phyloP scores from a whole-genome alignment of 1,139 yeast species.

The Blastobotrys ciferrii region DNA sequence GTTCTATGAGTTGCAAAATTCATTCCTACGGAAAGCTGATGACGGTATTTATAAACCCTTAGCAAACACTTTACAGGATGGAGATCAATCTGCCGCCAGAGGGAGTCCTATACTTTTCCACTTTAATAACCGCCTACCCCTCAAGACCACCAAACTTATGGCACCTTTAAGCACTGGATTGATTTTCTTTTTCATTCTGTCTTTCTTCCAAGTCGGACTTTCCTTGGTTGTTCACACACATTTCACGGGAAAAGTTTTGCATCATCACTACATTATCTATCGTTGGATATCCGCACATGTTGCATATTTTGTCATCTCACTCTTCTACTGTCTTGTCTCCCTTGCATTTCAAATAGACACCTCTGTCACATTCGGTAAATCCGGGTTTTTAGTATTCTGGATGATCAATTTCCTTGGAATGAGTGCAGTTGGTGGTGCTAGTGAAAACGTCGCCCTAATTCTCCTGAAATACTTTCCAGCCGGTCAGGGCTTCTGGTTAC shows the following conservation, averaged over 20 bases:
- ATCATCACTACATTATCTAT: constrained; percentile 48
- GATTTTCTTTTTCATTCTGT: constrained; percentile 67
- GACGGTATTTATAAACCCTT: constrained; percentile 15
- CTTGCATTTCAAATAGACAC: constrained; percentile 58
- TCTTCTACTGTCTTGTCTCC: constrained; percentile 57
- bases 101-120: background rate
- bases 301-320: constrained; percentile 50
- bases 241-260: constrained; percentile 46
- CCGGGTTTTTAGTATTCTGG: constrained; percentile 67
- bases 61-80: constrained; percentile 15
- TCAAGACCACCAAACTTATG: background rate
- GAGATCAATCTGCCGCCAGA: background rate
- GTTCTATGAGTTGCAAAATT: constrained; percentile 35
- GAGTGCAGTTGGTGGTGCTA: constrained; percentile 61
- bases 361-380: constrained; percentile 51
- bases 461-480: constrained; percentile 48
- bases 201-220: constrained; percentile 58
- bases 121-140: background rate
- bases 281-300: constrained; percentile 48
- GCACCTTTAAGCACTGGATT: constrained; percentile 47
- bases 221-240: constrained; percentile 53
- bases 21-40: constrained; percentile 16
- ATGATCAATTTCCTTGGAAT: constrained; percentile 55
- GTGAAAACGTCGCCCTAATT: constrained; percentile 55
- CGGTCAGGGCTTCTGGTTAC: constrained; percentile 59